phyloP scores from a whole-genome alignment of 2,329 filamentous ascomycete species.

The Fusarium ambrosium region DNA sequence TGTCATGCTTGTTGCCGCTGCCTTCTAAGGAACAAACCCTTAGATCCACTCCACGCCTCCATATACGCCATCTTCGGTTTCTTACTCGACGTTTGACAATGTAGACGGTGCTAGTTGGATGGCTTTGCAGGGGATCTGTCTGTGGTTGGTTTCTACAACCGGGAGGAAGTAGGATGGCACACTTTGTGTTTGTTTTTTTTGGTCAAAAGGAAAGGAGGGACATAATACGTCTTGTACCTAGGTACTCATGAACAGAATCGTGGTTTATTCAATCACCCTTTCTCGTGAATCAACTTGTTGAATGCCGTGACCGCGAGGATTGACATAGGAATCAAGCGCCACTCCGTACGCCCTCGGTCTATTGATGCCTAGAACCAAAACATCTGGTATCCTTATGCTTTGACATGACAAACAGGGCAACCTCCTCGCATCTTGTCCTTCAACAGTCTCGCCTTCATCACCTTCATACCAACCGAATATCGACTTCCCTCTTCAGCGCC shows the following conservation, averaged over 20 bases:
- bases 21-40: slow-evolving; percentile 42
- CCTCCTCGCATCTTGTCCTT: slow-evolving; percentile 76
- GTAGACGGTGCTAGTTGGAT: slow-evolving; percentile 37
- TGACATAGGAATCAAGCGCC: slow-evolving; percentile 17
- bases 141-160: slow-evolving; percentile 28
- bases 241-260: slow-evolving; percentile 43
- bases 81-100: slow-evolving; percentile 29
- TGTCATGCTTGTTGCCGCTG: slow-evolving; percentile 43
- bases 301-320: slow-evolving; percentile 7
- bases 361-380: slow-evolving; percentile 21
- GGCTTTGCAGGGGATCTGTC: slow-evolving; percentile 20
- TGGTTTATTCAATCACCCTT: slow-evolving; percentile 17
- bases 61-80: slow-evolving; percentile 26
- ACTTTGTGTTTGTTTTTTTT: slow-evolving; percentile 36
- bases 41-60: slow-evolving; percentile 17
- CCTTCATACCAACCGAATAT: slow-evolving; percentile 85
- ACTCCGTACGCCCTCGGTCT: slow-evolving; percentile 29
- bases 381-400: slow-evolving; percentile 32
- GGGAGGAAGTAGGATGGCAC: slow-evolving; percentile 36
- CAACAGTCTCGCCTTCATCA: slow-evolving; percentile 85
- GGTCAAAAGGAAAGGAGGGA: slow-evolving; percentile 27
- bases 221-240: slow-evolving; percentile 47
- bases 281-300: slow-evolving; percentile 6
- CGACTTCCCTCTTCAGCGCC: slow-evolving; percentile 60
- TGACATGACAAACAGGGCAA: slow-evolving; percentile 69